Evolutionary conservation across 495 filamentous ascomycete genomes (phyloP), one percentile per base, ranked within the genome.

Genomic region (Collariella sp.): DNA sequence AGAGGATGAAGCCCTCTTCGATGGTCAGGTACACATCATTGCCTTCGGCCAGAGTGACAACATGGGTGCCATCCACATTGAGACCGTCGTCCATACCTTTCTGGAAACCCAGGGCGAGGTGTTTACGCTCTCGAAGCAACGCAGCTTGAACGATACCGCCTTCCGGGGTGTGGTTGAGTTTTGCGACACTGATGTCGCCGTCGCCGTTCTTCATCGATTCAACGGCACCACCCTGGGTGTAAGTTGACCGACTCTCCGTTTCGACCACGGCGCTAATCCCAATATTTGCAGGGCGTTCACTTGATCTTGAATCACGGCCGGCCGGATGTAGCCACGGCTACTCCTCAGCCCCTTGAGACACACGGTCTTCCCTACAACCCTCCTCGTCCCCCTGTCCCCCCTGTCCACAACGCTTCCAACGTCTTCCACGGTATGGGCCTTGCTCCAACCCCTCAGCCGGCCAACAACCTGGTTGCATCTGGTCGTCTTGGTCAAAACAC

Each of bases 61-160:
- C 36, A 39, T 65, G 24, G 61, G 66, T 34, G 40, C 44, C 5
- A 52, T 57, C 5, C 61, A 66, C 9, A 63, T 77, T 15, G 71
- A 81, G 45, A 60, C 65, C 19, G 64, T 67, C 19, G 55, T 84
- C 2, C 72, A 75, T 40, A 66, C 66, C 10, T 64, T 82, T 33
- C 65, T 82, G 16, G 69, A 70, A 46, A 67, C 67, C 1, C 76
- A 82, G 55, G 83, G 83, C 4, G 71, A 76, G 44, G 62, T 88
- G 3, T 74, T 72, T 57, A 74, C 78, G 1, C 78, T 80, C 47
- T 70, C 76, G 50, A 55, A 62, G 6, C 60, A 70, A 26, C 55
- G 59, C 24, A 59, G 63, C 1, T 46, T 64, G 12, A 67, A 72
- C 11, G 63, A 70, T 31, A 69, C 65, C 24, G 54, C 61, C 15